phyloP scores from a whole-genome alignment of 768 basidiomycete species.

The Boletus speciosus region DNA sequence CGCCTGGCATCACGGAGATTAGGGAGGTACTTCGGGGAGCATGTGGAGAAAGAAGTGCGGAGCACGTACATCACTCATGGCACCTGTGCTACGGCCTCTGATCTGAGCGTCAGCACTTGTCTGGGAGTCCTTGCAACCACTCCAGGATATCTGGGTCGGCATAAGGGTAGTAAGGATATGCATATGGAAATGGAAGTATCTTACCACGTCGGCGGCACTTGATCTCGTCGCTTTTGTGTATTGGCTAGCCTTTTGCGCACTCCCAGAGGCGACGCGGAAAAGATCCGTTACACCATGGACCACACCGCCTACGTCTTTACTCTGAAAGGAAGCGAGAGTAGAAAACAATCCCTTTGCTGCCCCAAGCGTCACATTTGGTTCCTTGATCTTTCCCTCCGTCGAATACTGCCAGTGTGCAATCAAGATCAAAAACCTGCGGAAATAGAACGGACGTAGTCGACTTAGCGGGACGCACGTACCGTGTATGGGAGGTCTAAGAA shows the following conservation, averaged over 20 bases:
- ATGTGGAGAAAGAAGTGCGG: neutral
- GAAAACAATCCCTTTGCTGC: conserved; percentile 85
- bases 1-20: conserved; percentile 34
- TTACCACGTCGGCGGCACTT: conserved; percentile 81
- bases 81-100: conserved; percentile 64
- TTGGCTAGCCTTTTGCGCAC: conserved; percentile 58
- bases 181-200: conserved; percentile 25
- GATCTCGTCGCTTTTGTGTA: conserved; percentile 61
- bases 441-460: neutral
- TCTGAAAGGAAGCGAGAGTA: conserved; percentile 71
- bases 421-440: neutral
- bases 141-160: conserved; percentile 67
- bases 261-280: conserved; percentile 71
- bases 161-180: neutral
- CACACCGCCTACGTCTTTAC: conserved; percentile 77
- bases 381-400: conserved; percentile 93
- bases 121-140: conserved; percentile 77
- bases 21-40: neutral
- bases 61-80: conserved; percentile 69
- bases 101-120: conserved; percentile 79
- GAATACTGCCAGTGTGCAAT: conserved; percentile 57
- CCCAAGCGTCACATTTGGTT: conserved; percentile 83
- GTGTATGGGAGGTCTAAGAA: conserved; percentile 63
- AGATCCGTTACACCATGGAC: conserved; percentile 71
- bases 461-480: conserved; percentile 34